These are phyloP conservation scores for Diaporthe citriasiana DNA, from an alignment of 2,329 filamentous ascomycete species.

Conservation along the genomic window DNA sequence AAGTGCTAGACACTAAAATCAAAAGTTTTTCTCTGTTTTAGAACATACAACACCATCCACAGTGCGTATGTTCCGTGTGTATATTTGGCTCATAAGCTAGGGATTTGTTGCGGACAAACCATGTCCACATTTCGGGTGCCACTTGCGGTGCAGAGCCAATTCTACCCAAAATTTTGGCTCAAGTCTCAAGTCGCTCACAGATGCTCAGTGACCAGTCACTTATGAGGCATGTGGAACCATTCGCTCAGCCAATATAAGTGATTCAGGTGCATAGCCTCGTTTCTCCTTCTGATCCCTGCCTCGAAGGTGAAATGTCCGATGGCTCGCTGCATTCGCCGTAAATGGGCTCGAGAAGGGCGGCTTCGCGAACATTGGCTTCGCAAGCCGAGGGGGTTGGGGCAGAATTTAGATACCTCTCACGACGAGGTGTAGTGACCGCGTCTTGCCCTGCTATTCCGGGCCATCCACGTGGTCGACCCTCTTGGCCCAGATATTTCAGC, in stretches of 20 bases:
- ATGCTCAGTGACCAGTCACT: neutral
- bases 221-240: too few species aligned
- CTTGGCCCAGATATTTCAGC: neutral
- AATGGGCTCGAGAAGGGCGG: too few species aligned
- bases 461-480: neutral
- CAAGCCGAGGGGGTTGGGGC: too few species aligned
- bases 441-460: neutral
- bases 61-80: neutral
- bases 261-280: neutral
- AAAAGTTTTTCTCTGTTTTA: constrained; percentile 4
- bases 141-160: neutral
- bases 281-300: neutral
- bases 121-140: neutral
- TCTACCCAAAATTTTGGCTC: neutral
- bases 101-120: too few species aligned
- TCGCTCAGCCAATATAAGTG: neutral
- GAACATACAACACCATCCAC: neutral
- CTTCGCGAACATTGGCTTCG: neutral
- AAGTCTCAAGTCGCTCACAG: neutral
- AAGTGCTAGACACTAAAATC: constrained; percentile 20
- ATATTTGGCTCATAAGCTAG: neutral
- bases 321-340: neutral
- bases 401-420: neutral
- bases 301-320: neutral
- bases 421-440: neutral